Evolutionary conservation across 192 early-diverging fungal species (phyloP), one percentile per base, ranked within the genome.

Genomic region (Entomortierella parvispora): DNA sequence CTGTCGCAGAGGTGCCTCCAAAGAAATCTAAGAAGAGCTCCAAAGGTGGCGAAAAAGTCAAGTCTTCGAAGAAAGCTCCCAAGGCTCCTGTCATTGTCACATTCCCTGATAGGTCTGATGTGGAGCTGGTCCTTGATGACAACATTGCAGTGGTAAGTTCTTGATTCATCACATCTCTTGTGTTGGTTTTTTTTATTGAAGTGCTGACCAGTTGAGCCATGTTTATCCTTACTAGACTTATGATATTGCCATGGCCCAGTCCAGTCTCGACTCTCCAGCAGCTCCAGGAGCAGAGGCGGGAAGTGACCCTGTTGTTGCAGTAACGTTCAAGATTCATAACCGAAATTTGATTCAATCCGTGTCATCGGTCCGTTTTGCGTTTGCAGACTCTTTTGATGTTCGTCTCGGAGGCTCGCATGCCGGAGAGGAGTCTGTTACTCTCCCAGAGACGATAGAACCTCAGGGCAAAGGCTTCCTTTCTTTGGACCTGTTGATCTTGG

Each of bases 321-420:
- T 77, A 23, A 52, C 48, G 11, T 46, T 77, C 43, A 52, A 42
- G 32, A 42, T 77, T 18, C 59, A 77, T 20, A 77, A 77, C 43
- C 74, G 74, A 0, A 68, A 62, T 32, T 20, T 68, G 32, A 50
- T 60, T 0, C 47, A 68, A 32, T 25, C 65, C n/a, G 15, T 61
- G 2, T 58, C 60, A 2, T 63, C 58, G 15, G 55, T 68, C 20
- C 60, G 66, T 33, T 34, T 63, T 0, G 49, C 56, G 2, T 40
- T 77, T 4, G 65, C 74, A 11, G 74, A 77, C 40, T 77, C 74
- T 22, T 77, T 77, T 37, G 74, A 77, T 54, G 47, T 77, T 44
- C 74, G 74, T 28, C 56, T 77, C 18, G 66, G 65, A 17, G 74
- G 66, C 32, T 31, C 74, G 17, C 48, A 77, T 48, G 51, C 65